These are phyloP conservation scores for Sclerotinia trifoliorum DNA, from an alignment of 2,329 filamentous ascomycete species.

Conservation along the genomic window DNA sequence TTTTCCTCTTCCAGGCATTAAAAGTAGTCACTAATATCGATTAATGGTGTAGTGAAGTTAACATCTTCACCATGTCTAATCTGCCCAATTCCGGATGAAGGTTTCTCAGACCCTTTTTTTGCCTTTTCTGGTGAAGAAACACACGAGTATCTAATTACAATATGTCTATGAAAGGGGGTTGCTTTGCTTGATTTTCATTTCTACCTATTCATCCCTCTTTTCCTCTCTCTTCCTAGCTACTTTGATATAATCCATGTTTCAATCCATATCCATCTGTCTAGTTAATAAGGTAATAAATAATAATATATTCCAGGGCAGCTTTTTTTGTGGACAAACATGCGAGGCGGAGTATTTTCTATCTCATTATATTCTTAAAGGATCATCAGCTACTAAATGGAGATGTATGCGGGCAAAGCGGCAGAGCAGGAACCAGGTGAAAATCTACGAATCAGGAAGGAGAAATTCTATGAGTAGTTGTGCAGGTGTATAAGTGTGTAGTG, in stretches of 20 bases:
- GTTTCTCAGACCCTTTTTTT: not conserved
- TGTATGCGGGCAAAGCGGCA: slow-evolving; percentile 18
- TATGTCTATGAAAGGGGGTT: slow-evolving; percentile 10
- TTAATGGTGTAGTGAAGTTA: not conserved
- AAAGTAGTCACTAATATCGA: not conserved
- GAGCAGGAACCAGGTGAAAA: slow-evolving; percentile 14
- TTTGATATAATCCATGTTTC: not conserved
- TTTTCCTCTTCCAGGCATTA: not conserved
- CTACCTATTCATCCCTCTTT: not conserved
- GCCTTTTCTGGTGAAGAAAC: not conserved
- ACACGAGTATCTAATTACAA: slow-evolving; percentile 10
- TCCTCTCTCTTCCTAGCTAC: not conserved
- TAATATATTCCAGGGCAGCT: not conserved
- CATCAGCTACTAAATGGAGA: slow-evolving; percentile 6
- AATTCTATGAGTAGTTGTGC: not conserved
- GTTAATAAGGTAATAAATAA: not conserved
- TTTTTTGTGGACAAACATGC: not conserved
- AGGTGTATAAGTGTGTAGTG: not conserved
- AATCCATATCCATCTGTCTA: not conserved
- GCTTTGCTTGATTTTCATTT: not conserved
- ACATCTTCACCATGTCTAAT: not conserved
- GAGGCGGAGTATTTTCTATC: slow-evolving; percentile 9
- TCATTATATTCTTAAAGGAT: slow-evolving; percentile 9
- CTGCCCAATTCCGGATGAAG: not conserved
- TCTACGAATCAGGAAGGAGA: slow-evolving; percentile 18